Percentiles rank a stretch among this genome's conserved stretches.
Evolutionary conservation across 2,329 filamentous ascomycete genomes (phyloP).

Genomic region (Botrytis porri): DNA sequence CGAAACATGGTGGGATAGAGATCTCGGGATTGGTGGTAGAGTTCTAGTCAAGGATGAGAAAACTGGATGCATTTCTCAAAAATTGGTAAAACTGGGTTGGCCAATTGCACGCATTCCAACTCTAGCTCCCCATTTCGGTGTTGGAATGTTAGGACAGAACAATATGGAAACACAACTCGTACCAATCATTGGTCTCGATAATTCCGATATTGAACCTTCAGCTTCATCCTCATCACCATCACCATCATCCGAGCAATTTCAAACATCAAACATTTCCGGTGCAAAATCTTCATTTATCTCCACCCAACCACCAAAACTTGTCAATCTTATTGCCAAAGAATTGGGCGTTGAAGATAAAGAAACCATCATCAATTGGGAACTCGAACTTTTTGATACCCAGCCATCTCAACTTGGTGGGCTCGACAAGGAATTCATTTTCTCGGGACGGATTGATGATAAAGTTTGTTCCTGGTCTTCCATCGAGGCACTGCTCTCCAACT

Average conservation of each 20-base stretch:
- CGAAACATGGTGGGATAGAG: conserved; percentile 94
- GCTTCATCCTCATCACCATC: conserved; percentile 20
- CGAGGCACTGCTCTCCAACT: conserved; percentile 72
- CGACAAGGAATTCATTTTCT: conserved; percentile 91
- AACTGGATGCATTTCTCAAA: conserved; percentile 72
- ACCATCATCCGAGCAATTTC: conserved; percentile 32
- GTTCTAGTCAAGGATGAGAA: conserved; percentile 75
- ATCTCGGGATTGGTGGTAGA: conserved; percentile 84
- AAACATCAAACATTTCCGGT: conserved; percentile 31
- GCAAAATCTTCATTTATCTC: conserved; percentile 61
- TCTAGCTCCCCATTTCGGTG: conserved; percentile 89
- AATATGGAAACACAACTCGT: conserved; percentile 94
- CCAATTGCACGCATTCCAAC: conserved; percentile 91
- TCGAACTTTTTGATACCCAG: conserved; percentile 90
- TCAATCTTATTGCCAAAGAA: conserved; percentile 75
- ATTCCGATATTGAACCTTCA: conserved; percentile 52
- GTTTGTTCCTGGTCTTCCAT: conserved; percentile 92
- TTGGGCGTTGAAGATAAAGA: conserved; percentile 71
- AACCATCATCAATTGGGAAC: conserved; percentile 90
- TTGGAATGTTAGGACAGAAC: conserved; percentile 62
- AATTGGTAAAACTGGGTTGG: conserved; percentile 89
- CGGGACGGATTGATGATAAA: conserved; percentile 94
- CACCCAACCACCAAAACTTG: conserved; percentile 81
- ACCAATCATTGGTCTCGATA: conserved; percentile 87
- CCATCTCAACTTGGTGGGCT: conserved; percentile 80